phyloP scores from a whole-genome alignment of 2,329 filamentous ascomycete genomes.

The Macrophomina phaseolina region DNA sequence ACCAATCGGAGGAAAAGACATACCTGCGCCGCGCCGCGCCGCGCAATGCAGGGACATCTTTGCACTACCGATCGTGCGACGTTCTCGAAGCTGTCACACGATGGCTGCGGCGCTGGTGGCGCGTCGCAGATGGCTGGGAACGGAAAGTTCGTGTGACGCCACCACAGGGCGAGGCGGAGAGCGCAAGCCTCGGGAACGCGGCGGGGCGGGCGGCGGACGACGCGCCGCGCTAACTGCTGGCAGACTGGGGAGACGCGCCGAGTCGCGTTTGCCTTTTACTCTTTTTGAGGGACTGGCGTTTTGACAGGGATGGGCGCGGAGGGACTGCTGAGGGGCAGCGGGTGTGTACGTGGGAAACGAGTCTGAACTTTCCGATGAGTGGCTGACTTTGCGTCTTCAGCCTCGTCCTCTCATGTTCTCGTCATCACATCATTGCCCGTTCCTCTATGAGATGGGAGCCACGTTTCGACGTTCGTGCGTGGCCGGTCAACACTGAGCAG shows the following conservation, averaged over 20 bases:
- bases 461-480: too few relatives aligned
- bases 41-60: not conserved
- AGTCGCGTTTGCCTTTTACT: constrained; percentile 8
- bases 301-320: not conserved
- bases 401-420: too few relatives aligned
- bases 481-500: too few relatives aligned
- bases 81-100: not conserved
- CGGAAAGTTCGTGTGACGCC: not conserved
- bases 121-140: not conserved
- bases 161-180: not conserved
- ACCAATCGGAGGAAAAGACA: not conserved
- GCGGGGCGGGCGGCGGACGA: not conserved
- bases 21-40: too few relatives aligned
- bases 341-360: too few relatives aligned
- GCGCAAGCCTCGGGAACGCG: not conserved
- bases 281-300: not conserved
- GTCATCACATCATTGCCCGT: too few relatives aligned
- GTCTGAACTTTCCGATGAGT: too few relatives aligned
- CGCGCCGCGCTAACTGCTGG: not conserved
- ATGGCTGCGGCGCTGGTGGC: not conserved
- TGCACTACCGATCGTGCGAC: not conserved
- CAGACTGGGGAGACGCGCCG: constrained; percentile 3
- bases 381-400: too few relatives aligned
- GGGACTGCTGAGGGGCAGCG: too few relatives aligned
- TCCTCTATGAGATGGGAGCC: too few relatives aligned